phyloP scores from a whole-genome alignment of 192 early-diverging fungal species.

The Phlyctochytrium bullatum region DNA sequence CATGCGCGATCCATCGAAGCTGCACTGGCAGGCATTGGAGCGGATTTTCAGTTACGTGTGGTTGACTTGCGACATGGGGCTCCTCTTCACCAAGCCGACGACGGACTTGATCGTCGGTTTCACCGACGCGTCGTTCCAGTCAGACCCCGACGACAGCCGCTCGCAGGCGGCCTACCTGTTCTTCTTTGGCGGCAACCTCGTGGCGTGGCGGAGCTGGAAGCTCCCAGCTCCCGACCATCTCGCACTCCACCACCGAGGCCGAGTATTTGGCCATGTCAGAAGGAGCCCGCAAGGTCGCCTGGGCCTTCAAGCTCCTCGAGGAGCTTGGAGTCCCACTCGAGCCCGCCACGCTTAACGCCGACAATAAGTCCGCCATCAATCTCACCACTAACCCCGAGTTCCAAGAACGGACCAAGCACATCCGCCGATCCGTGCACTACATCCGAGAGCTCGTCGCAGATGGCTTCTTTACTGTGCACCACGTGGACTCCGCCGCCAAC shows the following conservation, averaged over 20 bases:
- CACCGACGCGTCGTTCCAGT: constrained; percentile 17
- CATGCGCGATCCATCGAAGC: constrained; percentile 1
- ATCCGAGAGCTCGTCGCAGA: background rate
- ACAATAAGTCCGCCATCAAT: background rate
- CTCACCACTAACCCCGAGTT: background rate
- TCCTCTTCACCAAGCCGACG: background rate
- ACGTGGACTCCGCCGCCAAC: background rate
- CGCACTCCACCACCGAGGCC: background rate
- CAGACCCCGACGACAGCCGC: background rate
- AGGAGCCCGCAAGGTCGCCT: background rate
- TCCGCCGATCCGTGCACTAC: background rate
- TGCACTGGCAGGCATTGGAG: constrained; percentile 5
- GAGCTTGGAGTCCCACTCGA: background rate
- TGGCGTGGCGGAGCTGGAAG: background rate
- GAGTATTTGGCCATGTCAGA: background rate
- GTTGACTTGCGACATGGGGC: background rate
- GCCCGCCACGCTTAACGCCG: background rate
- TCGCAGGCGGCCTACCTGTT: background rate
- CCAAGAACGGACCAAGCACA: constrained; percentile 5
- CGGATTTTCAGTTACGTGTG: constrained; percentile 3
- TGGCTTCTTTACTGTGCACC: background rate
- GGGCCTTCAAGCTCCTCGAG: background rate
- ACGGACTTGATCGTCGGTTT: background rate
- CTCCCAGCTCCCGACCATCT: no score
- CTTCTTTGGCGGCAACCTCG: background rate